Base-by-base conservation (phyloP, 2,329 filamentous ascomycete species). In the Aspergillus aculeatinus region DNA sequence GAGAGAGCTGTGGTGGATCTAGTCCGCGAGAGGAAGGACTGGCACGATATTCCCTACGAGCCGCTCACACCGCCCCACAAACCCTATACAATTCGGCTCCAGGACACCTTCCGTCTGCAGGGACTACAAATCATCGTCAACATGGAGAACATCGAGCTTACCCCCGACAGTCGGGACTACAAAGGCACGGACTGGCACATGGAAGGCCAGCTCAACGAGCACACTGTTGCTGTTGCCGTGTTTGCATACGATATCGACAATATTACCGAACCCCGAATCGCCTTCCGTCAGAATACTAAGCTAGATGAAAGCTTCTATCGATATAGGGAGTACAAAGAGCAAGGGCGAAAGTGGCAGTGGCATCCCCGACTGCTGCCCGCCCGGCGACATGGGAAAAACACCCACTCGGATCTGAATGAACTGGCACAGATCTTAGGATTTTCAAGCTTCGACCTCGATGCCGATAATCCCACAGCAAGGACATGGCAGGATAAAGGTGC, bases 161-260 rank as follows among this genome's bases (percentile, higher is more conserved):
- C 52, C 39, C 39, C 39, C 2, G 16, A 55, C 0, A 21, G 1
- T 7, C n/a, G 25, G 12, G 29, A 5, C 39, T 47, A 48, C 25
- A 11, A 31, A 14, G 52, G 23, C 3, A 48, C 14, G 16, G 35
- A 42, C 39, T 55, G 52, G 52, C 39, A 48, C 1, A 25, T 55
- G 35, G 35, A 44, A 10, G 52, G 52, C 52, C 52, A 55, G 5
- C 23, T 55, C 6, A 55, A 55, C 52, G 52, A 55, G 3, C 52
- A 55, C n/a, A 23, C 21, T 2, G 25, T 31, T 9, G 52, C 25
- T 16, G 5, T 55, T 5, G 52, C 52, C 4, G 1, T 55, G 14
- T 55, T 55, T 21, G 23, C 39, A 6, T 55, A 55, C 11, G 52
- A 55, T 16, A 10, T 33, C 12, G 35, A 29, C 10, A 55, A 55